phyloP scores from a whole-genome alignment of 1,139 yeast species.

The Pichia sp. region DNA sequence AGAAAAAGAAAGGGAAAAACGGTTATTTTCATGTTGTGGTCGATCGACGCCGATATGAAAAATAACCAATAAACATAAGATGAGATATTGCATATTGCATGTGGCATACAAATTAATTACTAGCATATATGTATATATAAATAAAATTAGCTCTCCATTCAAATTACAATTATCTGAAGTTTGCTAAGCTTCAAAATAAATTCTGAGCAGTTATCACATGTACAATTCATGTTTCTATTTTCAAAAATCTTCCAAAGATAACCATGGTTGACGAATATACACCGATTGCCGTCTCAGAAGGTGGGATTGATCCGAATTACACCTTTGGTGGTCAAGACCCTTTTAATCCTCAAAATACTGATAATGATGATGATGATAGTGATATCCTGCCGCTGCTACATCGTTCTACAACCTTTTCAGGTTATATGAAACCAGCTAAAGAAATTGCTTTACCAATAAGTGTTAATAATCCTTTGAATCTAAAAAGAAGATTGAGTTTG shows the following conservation, averaged over 20 bases:
- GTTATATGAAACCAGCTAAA: background rate
- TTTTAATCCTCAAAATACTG: too few species aligned
- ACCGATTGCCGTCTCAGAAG: background rate
- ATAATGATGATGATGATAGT: background rate
- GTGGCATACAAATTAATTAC: too few species aligned
- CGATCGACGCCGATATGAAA: background rate
- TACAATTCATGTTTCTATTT: too few species aligned
- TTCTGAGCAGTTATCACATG: too few species aligned
- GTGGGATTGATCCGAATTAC: background rate
- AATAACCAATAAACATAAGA: background rate
- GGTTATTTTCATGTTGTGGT: background rate
- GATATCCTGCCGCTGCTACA: conserved; percentile 5
- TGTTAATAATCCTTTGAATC: conserved; percentile 18
- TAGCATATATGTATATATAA: too few species aligned
- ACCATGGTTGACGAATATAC: background rate
- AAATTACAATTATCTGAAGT: too few species aligned
- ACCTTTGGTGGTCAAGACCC: background rate
- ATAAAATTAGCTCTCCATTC: too few species aligned
- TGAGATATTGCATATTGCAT: too few species aligned
- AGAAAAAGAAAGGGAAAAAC: too few species aligned
- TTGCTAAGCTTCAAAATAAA: too few species aligned
- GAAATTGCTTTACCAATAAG: conserved; percentile 13
- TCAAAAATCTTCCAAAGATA: too few species aligned
- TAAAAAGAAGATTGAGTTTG: conserved; percentile 22
- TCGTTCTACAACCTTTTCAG: conserved; percentile 11